These are phyloP conservation scores for Spergularia marina DNA, from an alignment of 148 eudicot species.

Conservation along the genomic window DNA sequence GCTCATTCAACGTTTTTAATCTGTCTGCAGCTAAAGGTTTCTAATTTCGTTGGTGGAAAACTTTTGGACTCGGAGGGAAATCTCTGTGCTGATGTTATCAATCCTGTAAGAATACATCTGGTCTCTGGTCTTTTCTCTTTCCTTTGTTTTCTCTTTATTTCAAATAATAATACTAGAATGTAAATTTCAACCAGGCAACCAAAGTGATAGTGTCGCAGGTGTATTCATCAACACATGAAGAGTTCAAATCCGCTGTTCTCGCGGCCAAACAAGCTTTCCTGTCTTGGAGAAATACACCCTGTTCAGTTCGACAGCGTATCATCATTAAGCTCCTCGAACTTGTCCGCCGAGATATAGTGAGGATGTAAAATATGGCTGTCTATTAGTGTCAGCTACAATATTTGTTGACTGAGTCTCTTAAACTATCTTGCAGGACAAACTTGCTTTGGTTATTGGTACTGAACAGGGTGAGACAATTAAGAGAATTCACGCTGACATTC, in stretches of 20 bases:
- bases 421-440: conserved; percentile 45
- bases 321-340: conserved; percentile 69
- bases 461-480: conserved; percentile 72
- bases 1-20: background rate
- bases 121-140: background rate
- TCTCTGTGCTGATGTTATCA: conserved; percentile 47
- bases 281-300: conserved; percentile 58
- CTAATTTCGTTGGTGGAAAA: conserved; percentile 60
- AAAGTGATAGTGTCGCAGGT: conserved; percentile 71
- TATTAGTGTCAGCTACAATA: background rate
- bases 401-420: background rate
- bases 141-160: conserved; percentile 4
- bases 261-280: conserved; percentile 66
- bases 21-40: conserved; percentile 15
- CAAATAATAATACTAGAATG: conserved; percentile 2
- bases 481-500: conserved; percentile 50
- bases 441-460: conserved; percentile 42
- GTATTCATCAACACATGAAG: conserved; percentile 60
- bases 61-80: conserved; percentile 52
- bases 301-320: conserved; percentile 50
- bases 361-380: conserved; percentile 2
- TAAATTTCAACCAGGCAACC: conserved; percentile 49
- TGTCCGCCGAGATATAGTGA: conserved; percentile 63
- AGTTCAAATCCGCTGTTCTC: conserved; percentile 58
- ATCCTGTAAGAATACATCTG: conserved; percentile 51